Evolutionary conservation across 2,329 filamentous ascomycete species (phyloP), one percentile per base, ranked within the genome.

Genomic region (Diaporthe ampelina): DNA sequence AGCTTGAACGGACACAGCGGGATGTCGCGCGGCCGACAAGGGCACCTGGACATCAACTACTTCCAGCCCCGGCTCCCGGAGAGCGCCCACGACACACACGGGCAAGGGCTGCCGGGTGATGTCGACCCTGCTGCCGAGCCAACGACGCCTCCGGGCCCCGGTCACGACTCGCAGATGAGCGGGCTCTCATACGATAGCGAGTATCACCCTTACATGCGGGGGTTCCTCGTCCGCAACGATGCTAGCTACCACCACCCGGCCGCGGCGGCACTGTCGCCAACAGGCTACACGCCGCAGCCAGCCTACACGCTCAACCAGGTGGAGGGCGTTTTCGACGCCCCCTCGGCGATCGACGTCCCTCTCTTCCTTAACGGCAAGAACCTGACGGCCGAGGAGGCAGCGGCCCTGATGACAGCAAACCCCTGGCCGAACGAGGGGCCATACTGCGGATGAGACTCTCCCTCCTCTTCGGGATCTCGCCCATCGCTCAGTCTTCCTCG

Each of bases 231-330:
- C 32, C 43, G 21, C 10, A 45, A 32, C 48, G 71, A 56, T 15
- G 32, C 26, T 32, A 43, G 57, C 45, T 75, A 70, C 61, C 70
- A 72, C 9, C 45, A 63, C 37, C 4, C 40, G 21, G 43, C 32
- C 10, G 54, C 43, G 26, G 37, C 45, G 32, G 45, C 26, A 21
- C 11, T 71, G 45, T 26, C 63, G 24, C 29, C 63, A n/a, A 21
- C 69, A 5, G 32, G 8, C n/a, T 71, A 61, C 69, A n/a, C 65
- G 21, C 75, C 63, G 57, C 45, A 45, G 35, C 70, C 54, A 65
- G 57, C 13, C 73, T 80, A 79, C 61, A 65, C 74, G 1, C 35
- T 79, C 1, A 72, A 74, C 4, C 73, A 78, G 56, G 75, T 79
- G 6, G 50, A 72, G 3, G 76, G 77, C 17, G 63, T 79, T 17